Conservation (phyloP, 2,329 filamentous ascomycete species). For the Penicillium sp. region DNA sequence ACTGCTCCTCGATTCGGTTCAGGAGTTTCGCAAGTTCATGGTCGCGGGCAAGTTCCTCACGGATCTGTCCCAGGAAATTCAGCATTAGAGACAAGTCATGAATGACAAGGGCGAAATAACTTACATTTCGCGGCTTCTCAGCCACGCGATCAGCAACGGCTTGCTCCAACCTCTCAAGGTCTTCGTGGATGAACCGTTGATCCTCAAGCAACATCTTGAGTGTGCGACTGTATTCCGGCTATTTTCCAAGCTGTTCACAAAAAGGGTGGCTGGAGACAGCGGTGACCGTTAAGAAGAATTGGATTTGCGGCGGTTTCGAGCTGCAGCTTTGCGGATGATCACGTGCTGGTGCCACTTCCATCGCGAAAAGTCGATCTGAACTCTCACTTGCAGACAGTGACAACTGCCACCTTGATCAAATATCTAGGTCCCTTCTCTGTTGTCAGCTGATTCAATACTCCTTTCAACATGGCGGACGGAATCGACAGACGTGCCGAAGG, state of each 20-base stretch:
- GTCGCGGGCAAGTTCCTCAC: conserved; percentile 83
- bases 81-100: conserved; percentile 13
- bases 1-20: conserved; percentile 82
- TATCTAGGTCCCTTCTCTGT: conserved; percentile 10
- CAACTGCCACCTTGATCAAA: conserved; percentile 5
- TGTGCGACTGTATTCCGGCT: background rate
- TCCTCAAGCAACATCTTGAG: conserved; percentile 78
- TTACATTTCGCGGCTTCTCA: conserved; percentile 84
- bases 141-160: conserved; percentile 84
- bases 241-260: background rate
- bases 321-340: conserved; percentile 20
- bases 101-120: conserved; percentile 31
- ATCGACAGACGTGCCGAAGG: conserved; percentile 87
- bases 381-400: conserved; percentile 3
- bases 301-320: conserved; percentile 7
- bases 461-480: conserved; percentile 76
- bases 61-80: conserved; percentile 60
- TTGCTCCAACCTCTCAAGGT: conserved; percentile 92
- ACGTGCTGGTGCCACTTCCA: conserved; percentile 20
- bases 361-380: conserved; percentile 24
- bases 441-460: conserved; percentile 7
- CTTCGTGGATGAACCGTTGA: conserved; percentile 90
- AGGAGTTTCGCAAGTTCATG: conserved; percentile 89
- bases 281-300: conserved; percentile 6
- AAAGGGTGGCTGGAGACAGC: conserved; percentile 1